These are phyloP conservation scores for Penicillium freii DNA, from an alignment of 2,329 filamentous ascomycete species.

Conservation along the genomic window DNA sequence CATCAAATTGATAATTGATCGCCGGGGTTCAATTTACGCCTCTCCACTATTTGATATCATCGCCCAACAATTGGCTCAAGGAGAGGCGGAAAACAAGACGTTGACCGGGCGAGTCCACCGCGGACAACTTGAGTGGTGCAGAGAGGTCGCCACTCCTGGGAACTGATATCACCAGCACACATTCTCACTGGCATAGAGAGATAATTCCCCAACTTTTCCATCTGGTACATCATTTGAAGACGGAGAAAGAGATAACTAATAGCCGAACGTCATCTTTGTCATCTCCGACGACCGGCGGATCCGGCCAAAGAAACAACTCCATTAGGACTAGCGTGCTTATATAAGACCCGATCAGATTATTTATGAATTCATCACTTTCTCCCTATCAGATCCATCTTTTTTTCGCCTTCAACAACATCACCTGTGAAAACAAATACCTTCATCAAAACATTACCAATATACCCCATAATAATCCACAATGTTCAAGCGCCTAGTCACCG, in stretches of 20 bases:
- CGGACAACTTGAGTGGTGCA: slow-evolving; percentile 19
- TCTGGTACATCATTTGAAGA: background rate
- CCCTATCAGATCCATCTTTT: slow-evolving; percentile 22
- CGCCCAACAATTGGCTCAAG: slow-evolving; percentile 16
- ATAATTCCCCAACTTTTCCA: background rate
- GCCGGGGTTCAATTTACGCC: background rate
- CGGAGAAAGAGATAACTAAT: background rate
- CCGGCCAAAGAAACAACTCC: slow-evolving; percentile 11
- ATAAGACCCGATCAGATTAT: slow-evolving; percentile 28
- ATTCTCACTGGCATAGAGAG: slow-evolving; percentile 3
- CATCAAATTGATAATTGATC: background rate
- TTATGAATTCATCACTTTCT: slow-evolving; percentile 28
- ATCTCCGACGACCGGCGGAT: slow-evolving; percentile 27
- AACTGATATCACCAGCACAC: slow-evolving; percentile 17
- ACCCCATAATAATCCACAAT: slow-evolving; percentile 39
- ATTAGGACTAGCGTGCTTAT: slow-evolving; percentile 21
- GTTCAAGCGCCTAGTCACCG: slow-evolving; percentile 58
- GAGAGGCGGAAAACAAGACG: slow-evolving; percentile 18
- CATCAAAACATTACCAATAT: background rate
- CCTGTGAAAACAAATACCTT: background rate
- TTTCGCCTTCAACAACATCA: slow-evolving; percentile 16
- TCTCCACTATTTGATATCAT: slow-evolving; percentile 26
- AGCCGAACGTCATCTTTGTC: slow-evolving; percentile 12
- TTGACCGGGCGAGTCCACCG: slow-evolving; percentile 16
- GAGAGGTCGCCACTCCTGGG: slow-evolving; percentile 14